Percentiles rank a stretch among this genome's conserved stretches.
Conservation (phyloP, 2,329 filamentous ascomycete genomes). For the Blastomyces percursus region DNA sequence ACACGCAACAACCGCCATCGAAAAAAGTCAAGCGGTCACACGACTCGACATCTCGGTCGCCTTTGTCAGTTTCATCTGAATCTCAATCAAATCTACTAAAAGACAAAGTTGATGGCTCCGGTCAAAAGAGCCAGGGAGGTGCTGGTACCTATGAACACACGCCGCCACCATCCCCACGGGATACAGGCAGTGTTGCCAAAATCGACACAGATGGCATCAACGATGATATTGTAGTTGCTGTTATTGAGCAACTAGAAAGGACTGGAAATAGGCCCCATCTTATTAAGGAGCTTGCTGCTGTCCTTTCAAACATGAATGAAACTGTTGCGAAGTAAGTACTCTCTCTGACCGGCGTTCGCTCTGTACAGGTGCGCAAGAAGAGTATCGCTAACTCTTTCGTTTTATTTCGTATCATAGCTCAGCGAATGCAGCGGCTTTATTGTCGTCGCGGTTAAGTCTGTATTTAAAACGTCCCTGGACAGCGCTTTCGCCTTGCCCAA, state of each 20-base stretch:
- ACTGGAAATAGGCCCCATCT: constrained; percentile 87
- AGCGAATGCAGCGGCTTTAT: constrained; percentile 87
- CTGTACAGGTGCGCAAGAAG: constrained; percentile 4
- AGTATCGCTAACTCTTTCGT: constrained; percentile 14
- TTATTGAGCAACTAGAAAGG: constrained; percentile 77
- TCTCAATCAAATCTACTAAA: constrained; percentile 25
- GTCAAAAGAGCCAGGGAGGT: constrained; percentile 32
- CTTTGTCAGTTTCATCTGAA: constrained; percentile 25
- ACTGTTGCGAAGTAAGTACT: constrained; percentile 80
- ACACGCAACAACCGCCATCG: constrained; percentile 41
- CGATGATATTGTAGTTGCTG: constrained; percentile 88
- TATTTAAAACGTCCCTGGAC: constrained; percentile 86
- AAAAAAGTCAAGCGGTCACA: constrained; percentile 76
- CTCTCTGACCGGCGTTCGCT: background rate
- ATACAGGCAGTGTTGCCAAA: constrained; percentile 37
- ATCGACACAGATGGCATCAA: constrained; percentile 76
- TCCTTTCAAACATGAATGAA: constrained; percentile 63
- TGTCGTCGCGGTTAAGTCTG: constrained; percentile 79
- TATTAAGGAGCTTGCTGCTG: constrained; percentile 80
- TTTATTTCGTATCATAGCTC: constrained; percentile 52
- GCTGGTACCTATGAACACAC: constrained; percentile 57
- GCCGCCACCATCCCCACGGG: constrained; percentile 63
- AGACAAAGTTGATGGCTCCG: constrained; percentile 17
- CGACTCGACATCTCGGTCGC: constrained; percentile 36
- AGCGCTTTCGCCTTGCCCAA: constrained; percentile 65